phyloP scores from a whole-genome alignment of 371 early-diverging fungal genomes.

The Apophysomyces variabilis region DNA sequence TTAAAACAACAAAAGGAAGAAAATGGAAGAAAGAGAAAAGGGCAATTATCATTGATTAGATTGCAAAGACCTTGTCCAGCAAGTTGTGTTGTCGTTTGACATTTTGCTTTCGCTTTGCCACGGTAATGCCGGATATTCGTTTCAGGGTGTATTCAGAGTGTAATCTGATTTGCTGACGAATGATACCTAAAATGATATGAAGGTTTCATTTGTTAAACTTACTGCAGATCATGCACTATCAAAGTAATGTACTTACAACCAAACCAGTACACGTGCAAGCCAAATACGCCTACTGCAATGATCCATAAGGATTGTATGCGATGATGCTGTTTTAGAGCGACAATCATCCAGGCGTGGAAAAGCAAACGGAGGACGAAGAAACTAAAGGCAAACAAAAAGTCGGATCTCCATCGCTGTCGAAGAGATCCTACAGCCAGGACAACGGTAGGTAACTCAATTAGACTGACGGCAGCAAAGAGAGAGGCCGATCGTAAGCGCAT shows the following conservation, averaged over 20 bases:
- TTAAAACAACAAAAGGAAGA: not conserved
- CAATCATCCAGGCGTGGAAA: constrained; percentile 39
- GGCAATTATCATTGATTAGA: not conserved
- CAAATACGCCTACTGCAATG: constrained; percentile 29
- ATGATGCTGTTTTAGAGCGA: constrained; percentile 32
- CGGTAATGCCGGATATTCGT: constrained; percentile 7
- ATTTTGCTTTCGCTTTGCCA: constrained; percentile 4
- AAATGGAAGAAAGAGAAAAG: not conserved
- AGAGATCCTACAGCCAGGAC: constrained; percentile 37
- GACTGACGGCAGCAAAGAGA: constrained; percentile 31
- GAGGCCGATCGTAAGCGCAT: constrained; percentile 21
- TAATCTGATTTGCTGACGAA: constrained; percentile 8
- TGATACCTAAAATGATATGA: not conserved
- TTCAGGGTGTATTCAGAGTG: not conserved
- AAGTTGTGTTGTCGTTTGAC: constrained; percentile 8
- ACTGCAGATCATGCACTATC: not conserved
- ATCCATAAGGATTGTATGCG: constrained; percentile 29
- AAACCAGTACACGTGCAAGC: constrained; percentile 44
- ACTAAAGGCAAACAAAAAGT: constrained; percentile 32
- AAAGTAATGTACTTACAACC: constrained; percentile 23
- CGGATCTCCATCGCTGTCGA: constrained; percentile 28
- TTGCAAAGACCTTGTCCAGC: constrained; percentile 12
- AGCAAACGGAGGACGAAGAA: constrained; percentile 38
- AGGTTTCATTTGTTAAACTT: not conserved
- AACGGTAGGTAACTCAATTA: constrained; percentile 39